Percentiles rank a stretch among this genome's conserved stretches.
These are phyloP conservation scores for Lupinus albus DNA, from an alignment of 306 rosid species.

Conservation along the genomic window DNA sequence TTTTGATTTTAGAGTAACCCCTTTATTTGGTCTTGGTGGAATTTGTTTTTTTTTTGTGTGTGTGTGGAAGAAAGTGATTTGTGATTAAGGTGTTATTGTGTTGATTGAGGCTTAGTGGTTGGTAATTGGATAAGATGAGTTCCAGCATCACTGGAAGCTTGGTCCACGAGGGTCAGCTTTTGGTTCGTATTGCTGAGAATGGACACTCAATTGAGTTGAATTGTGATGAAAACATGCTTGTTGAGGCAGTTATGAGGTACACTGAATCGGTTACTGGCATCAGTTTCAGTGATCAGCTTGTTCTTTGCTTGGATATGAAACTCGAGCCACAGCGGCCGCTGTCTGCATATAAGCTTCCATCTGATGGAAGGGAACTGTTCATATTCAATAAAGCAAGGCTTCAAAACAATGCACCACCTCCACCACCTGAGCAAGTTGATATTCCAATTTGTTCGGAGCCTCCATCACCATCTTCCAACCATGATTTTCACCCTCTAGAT, in stretches of 20 bases:
- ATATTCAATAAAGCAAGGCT: slow-evolving; percentile 81
- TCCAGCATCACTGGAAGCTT: slow-evolving; percentile 53
- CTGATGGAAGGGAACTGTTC: slow-evolving; percentile 73
- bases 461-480: slow-evolving; percentile 63
- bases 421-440: slow-evolving; percentile 65
- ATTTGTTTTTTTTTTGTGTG: slow-evolving; percentile 18
- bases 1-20: slow-evolving; percentile 34
- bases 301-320: slow-evolving; percentile 79
- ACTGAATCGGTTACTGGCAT: slow-evolving; percentile 63
- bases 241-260: slow-evolving; percentile 71
- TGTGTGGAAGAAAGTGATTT: background rate
- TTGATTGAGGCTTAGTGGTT: slow-evolving; percentile 41
- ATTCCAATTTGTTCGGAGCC: slow-evolving; percentile 55
- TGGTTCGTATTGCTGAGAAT: slow-evolving; percentile 89
- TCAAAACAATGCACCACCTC: slow-evolving; percentile 60
- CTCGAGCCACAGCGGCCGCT: slow-evolving; percentile 73
- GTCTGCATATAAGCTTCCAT: slow-evolving; percentile 85
- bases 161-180: slow-evolving; percentile 62
- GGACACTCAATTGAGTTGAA: slow-evolving; percentile 76
- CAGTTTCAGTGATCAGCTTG: slow-evolving; percentile 68
- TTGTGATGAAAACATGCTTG: slow-evolving; percentile 68
- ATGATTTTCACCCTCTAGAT: slow-evolving; percentile 79
- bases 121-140: slow-evolving; percentile 69
- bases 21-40: slow-evolving; percentile 31
- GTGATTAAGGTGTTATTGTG: slow-evolving; percentile 32